Evolutionary conservation across 306 rosid genomes (phyloP).

Genomic region (Inga leiocalycina): DNA sequence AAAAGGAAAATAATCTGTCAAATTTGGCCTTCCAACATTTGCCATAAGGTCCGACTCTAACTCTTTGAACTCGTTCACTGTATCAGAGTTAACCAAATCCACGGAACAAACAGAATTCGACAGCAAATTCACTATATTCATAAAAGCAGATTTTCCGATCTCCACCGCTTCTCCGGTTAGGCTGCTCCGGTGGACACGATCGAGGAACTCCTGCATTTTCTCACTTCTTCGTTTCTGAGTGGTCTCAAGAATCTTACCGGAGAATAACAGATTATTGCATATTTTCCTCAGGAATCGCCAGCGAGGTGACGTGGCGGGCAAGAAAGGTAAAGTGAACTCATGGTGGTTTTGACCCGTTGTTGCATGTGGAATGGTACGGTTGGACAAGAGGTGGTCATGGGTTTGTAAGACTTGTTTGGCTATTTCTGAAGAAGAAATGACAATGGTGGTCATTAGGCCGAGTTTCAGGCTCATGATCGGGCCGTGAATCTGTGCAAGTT

Average conservation of each 20-base stretch:
- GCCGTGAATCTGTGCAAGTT: constrained; percentile 23
- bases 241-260: background rate
- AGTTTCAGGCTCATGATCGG: background rate
- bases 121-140: background rate
- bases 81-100: background rate
- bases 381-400: constrained; percentile 2
- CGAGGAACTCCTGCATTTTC: background rate
- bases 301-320: background rate
- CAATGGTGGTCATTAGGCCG: background rate
- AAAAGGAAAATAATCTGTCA: constrained; percentile 2
- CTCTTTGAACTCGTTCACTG: background rate
- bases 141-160: background rate
- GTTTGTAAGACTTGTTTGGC: constrained; percentile 3
- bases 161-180: background rate
- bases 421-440: background rate
- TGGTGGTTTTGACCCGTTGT: background rate
- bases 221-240: background rate
- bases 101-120: background rate
- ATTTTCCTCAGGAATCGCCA: constrained; percentile 11
- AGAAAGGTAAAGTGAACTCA: background rate
- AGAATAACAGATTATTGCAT: background rate
- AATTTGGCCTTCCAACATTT: background rate
- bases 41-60: background rate
- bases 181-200: background rate
- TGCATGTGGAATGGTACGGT: background rate